Evolutionary conservation across 768 basidiomycete genomes (phyloP).

Genomic region (Naganishia friedmannii): DNA sequence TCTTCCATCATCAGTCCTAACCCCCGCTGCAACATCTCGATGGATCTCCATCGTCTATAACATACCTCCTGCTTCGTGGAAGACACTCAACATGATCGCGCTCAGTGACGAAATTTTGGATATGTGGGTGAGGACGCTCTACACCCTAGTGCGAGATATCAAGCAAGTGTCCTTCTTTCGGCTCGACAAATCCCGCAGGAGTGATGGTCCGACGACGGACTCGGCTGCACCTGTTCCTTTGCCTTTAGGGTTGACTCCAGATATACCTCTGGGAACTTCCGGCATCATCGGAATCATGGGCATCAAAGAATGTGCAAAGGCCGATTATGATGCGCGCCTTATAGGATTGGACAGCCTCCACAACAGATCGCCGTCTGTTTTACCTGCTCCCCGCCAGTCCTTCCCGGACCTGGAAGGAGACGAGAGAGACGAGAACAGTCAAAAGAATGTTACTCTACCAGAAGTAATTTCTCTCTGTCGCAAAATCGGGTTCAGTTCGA

Average conservation of each 20-base stretch:
- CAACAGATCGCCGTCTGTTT: neutral
- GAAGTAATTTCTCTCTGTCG: slow-evolving; percentile 71
- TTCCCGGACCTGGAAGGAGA: neutral
- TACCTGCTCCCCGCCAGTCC: neutral
- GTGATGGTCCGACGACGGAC: neutral
- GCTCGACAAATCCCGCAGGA: neutral
- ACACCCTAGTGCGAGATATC: slow-evolving; percentile 55
- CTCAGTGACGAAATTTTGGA: slow-evolving; percentile 62
- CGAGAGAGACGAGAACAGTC: neutral
- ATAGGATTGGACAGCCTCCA: neutral
- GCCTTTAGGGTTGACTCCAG: neutral
- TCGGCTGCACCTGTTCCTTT: neutral
- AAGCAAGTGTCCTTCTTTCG: slow-evolving; percentile 32
- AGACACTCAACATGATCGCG: slow-evolving; percentile 80
- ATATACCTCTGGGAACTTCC: slow-evolving; percentile 3
- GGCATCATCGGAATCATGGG: slow-evolving; percentile 24
- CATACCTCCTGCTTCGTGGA: slow-evolving; percentile 59
- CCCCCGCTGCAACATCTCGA: slow-evolving; percentile 62
- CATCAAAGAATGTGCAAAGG: neutral
- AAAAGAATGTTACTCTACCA: slow-evolving; percentile 48
- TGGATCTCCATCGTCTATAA: slow-evolving; percentile 87
- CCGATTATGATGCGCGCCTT: slow-evolving; percentile 16
- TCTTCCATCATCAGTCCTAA: slow-evolving; percentile 64
- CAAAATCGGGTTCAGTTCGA: slow-evolving; percentile 54
- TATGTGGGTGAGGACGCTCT: slow-evolving; percentile 66